phyloP scores from a whole-genome alignment of 192 early-diverging fungal species.

The Coemansia sp. region DNA sequence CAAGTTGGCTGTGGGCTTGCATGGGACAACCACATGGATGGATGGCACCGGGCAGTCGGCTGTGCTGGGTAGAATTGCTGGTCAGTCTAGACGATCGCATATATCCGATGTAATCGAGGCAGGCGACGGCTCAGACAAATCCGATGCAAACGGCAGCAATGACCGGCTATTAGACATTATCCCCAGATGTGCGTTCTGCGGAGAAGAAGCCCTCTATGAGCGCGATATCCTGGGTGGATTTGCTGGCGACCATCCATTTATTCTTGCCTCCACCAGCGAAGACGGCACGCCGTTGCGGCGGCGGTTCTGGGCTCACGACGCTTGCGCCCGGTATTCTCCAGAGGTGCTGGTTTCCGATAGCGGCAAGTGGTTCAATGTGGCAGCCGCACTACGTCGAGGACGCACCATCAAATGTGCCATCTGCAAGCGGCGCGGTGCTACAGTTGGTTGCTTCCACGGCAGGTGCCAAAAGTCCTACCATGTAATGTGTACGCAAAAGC shows the following conservation, averaged over 20 bases:
- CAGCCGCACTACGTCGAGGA: slow-evolving; percentile 67
- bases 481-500: slow-evolving; percentile 72
- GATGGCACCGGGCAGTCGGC: slow-evolving; percentile 11
- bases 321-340: slow-evolving; percentile 80
- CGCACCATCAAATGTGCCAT: slow-evolving; percentile 69
- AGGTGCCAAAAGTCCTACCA: slow-evolving; percentile 84
- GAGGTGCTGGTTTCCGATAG: slow-evolving; percentile 71
- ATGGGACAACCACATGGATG: slow-evolving; percentile 38
- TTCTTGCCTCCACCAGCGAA: slow-evolving; percentile 52
- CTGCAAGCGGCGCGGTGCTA: slow-evolving; percentile 81
- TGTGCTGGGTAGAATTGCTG: slow-evolving; percentile 13
- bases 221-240: slow-evolving; percentile 20
- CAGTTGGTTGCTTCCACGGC: slow-evolving; percentile 83
- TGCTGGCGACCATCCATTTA: slow-evolving; percentile 52
- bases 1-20: slow-evolving; percentile 41
- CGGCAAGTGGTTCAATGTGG: slow-evolving; percentile 84
- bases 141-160: background rate
- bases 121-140: background rate
- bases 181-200: slow-evolving; percentile 56
- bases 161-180: background rate
- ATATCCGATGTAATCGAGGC: slow-evolving; percentile 13
- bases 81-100: slow-evolving; percentile 11
- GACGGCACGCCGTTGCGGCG: slow-evolving; percentile 55
- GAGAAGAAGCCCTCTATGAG: slow-evolving; percentile 45
- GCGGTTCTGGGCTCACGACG: slow-evolving; percentile 81